Evolutionary conservation across 2,329 filamentous ascomycete species (phyloP).

Genomic region (Aspergillus sp.): DNA sequence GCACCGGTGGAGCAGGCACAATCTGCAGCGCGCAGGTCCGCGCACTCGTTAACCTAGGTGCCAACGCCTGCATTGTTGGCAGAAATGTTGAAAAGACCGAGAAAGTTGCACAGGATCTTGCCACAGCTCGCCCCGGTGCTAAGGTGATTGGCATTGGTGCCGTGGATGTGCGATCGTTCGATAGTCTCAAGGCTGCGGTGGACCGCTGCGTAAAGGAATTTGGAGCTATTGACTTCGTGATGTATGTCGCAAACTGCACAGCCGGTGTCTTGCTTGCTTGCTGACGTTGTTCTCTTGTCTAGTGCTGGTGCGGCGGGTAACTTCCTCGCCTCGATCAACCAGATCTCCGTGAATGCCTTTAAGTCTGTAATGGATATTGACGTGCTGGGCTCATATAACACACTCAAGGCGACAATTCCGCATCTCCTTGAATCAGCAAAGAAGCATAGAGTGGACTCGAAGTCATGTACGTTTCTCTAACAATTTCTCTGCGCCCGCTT

Average conservation of each 20-base stretch:
- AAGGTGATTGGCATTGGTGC: conserved; percentile 83
- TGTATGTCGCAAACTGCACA: conserved; percentile 54
- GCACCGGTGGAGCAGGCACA: conserved; percentile 88
- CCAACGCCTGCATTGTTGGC: conserved; percentile 90
- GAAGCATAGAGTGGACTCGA: conserved; percentile 61
- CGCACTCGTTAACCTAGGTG: conserved; percentile 85
- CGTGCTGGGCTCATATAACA: conserved; percentile 90
- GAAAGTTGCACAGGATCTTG: conserved; percentile 75
- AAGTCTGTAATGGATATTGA: conserved; percentile 96
- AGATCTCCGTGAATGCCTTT: conserved; percentile 85
- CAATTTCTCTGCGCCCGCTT: neutral
- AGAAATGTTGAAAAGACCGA: conserved; percentile 88
- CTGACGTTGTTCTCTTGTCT: conserved; percentile 15
- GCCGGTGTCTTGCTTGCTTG: neutral
- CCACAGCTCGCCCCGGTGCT: conserved; percentile 71
- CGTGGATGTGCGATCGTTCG: conserved; percentile 69
- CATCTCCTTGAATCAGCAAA: conserved; percentile 74
- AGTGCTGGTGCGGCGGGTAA: conserved; percentile 95
- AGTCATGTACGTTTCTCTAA: conserved; percentile 41
- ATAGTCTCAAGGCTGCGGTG: conserved; percentile 70
- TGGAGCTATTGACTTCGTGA: conserved; percentile 86
- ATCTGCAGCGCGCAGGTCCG: conserved; percentile 95
- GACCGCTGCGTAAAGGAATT: conserved; percentile 79
- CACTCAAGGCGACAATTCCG: conserved; percentile 85
- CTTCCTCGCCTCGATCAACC: conserved; percentile 82